Evolutionary conservation across 176 grass and related monocot genomes (phyloP).

Genomic region (Zea luxurians): DNA sequence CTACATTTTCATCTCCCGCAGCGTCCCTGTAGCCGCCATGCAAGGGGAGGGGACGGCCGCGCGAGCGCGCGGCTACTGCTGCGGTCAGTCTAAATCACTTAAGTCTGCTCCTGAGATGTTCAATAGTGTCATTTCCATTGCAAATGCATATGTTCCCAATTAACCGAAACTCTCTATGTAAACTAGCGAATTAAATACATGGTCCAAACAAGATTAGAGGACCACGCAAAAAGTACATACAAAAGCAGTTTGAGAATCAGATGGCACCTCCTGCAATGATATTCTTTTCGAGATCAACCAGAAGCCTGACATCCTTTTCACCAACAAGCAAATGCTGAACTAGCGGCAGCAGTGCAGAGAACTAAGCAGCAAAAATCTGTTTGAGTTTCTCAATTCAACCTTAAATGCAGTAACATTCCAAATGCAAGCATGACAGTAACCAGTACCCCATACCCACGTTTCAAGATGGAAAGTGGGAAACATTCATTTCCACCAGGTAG

Average conservation of each 20-base stretch:
- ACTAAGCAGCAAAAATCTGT: slow-evolving; percentile 45
- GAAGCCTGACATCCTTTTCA: slow-evolving; percentile 76
- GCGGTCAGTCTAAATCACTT: slow-evolving; percentile 97
- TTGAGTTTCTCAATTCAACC: not conserved
- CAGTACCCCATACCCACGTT: not conserved
- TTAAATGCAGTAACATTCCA: not conserved
- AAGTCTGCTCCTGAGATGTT: slow-evolving; percentile 71
- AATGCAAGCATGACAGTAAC: not conserved
- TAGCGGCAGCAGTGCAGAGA: slow-evolving; percentile 57
- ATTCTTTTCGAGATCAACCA: slow-evolving; percentile 76
- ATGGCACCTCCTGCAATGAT: slow-evolving; percentile 64
- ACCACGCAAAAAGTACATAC: not conserved
- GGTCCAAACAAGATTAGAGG: not conserved
- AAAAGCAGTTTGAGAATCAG: not conserved
- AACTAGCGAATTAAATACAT: not conserved
- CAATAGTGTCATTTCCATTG: not conserved
- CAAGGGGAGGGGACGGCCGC: too few species aligned
- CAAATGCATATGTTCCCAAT: not conserved
- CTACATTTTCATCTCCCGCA: too few species aligned
- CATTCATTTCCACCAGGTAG: slow-evolving; percentile 3
- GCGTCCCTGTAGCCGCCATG: too few species aligned
- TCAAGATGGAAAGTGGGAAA: not conserved
- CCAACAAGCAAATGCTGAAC: slow-evolving; percentile 94
- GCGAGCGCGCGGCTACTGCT: too few species aligned
- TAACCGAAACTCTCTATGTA: not conserved